Evolutionary conservation across 805 yeast genomes (phyloP).

Genomic region (Monosporozyma servazzii): DNA sequence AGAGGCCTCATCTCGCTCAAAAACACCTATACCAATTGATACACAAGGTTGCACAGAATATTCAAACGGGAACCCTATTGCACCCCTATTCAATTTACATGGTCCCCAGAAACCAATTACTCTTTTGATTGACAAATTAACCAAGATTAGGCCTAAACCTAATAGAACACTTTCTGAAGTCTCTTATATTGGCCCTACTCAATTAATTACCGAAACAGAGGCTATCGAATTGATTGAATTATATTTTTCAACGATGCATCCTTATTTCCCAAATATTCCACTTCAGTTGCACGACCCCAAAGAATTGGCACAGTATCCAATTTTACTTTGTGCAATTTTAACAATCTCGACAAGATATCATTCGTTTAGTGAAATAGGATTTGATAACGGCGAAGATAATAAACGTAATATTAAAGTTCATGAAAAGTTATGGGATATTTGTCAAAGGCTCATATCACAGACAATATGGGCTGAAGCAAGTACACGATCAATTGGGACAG

Average conservation of each 20-base stretch:
- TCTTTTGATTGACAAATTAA: conserved; percentile 28
- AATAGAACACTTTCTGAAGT: conserved; percentile 42
- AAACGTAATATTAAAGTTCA: conserved; percentile 54
- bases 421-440: conserved; percentile 74
- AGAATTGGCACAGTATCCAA: conserved; percentile 67
- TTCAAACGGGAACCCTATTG: conserved; percentile 12
- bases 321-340: conserved; percentile 68
- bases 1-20: background rate
- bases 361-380: conserved; percentile 37
- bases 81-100: conserved; percentile 20
- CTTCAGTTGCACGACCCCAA: conserved; percentile 56
- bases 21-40: background rate
- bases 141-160: conserved; percentile 28
- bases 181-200: conserved; percentile 46
- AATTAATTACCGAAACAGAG: conserved; percentile 52
- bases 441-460: conserved; percentile 71
- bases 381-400: conserved; percentile 25
- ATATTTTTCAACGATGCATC: conserved; percentile 75
- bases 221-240: conserved; percentile 48
- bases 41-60: background rate
- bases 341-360: conserved; percentile 78
- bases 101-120: conserved; percentile 19
- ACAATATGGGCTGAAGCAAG: conserved; percentile 93
- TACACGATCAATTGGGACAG: conserved; percentile 78
- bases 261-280: conserved; percentile 84